Evolutionary conservation across 2,329 filamentous ascomycete species (phyloP), one percentile per base, ranked within the genome.

Genomic region (Fusarium sp.): DNA sequence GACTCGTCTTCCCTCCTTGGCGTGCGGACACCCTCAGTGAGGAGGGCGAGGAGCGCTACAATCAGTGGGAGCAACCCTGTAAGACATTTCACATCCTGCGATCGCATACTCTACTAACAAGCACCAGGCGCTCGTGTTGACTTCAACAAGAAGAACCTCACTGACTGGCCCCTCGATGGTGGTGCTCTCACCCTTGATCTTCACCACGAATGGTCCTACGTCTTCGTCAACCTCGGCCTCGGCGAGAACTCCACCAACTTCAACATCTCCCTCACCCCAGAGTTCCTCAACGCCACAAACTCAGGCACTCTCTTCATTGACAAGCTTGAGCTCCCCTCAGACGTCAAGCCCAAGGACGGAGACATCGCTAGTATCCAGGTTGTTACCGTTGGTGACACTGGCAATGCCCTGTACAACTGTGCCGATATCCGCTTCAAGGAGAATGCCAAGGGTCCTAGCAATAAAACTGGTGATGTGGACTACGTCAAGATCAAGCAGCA

Each of bases 371-470:
- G 89, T 37, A 83, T 94, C 61, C 92, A 94, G 82, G 89, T 94
- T 57, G 86, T 94, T 39, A 91, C 89, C 8, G 84, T 89, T 51
- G 90, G 89, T 33, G 84, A 87, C 27, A 83, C 83, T 8, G 87
- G 85, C 25, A 86, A 85, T 42, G 90, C 91, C 21, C 82, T 94
- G 37, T 94, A 94, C 81, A 92, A 91, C 81, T 95, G 93, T 80
- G 91, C 92, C 77, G 92, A 95, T 76, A 88, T 94, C 73, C 90
- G 88, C 31, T 91, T 95, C 82, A 87, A 85, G 37, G 82, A 83
- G 57, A 82, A 83, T 16, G 84, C 88, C 9, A 83, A 85, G 23
- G 79, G 82, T 14, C 83, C 86, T 21, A 78, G 82, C 31, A 80
- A 80, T 65, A 80, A 79, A 69, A 76, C 48, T 27, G 75, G 79